Evolutionary conservation across 208 protist genomes (phyloP), one percentile per base, ranked within the genome.

Genomic region (Jaenimonas drosophilae): DNA sequence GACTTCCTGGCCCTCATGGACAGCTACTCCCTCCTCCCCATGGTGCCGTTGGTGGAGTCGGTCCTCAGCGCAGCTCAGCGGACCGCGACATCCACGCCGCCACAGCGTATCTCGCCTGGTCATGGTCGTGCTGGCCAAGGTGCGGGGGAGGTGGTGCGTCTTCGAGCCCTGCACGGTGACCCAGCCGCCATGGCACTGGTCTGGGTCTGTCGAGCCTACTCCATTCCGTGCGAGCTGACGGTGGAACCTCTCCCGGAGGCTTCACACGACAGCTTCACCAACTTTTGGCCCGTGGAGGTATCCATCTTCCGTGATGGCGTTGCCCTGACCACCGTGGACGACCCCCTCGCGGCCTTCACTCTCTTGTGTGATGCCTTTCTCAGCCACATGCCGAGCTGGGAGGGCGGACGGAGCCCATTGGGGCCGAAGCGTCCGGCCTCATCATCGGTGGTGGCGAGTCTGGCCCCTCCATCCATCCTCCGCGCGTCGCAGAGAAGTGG

Each of bases 121-220:
- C n/a, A n/a, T n/a, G n/a, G n/a, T n/a, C n/a, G n/a, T n/a, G n/a
- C n/a, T n/a, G n/a, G n/a, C n/a, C n/a, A n/a, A n/a, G n/a, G n/a
- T n/a, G 9, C 28, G 20, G 34, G 28, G 0, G 49, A 50, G 9
- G 53, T 70, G 14, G 70, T 89, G 26, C 56, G 65, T 23, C 50
- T 89, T 19, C 59, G 64, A 34, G 72, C 76, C 9, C 53, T 71
- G 34, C 59, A 81, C 36, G 61, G 61, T 19, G 80, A 89, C 36
- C 80, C 80, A 6, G 70, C 66, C 0, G 76, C 73, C 17, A 52
- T 86, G 39, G 69, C 76, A 4, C 59, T 89, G 24, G 49, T 86
- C 20, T 89, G 80, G 80, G 40, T 89, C 25, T 86, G 80, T 38
- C 64, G 80, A 5, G 66, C 80, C 6, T 74, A 77, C 51, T 60